Evolutionary conservation across 352 stramenopile genomes (phyloP).

Genomic region (Phytophthora uliginosa): DNA sequence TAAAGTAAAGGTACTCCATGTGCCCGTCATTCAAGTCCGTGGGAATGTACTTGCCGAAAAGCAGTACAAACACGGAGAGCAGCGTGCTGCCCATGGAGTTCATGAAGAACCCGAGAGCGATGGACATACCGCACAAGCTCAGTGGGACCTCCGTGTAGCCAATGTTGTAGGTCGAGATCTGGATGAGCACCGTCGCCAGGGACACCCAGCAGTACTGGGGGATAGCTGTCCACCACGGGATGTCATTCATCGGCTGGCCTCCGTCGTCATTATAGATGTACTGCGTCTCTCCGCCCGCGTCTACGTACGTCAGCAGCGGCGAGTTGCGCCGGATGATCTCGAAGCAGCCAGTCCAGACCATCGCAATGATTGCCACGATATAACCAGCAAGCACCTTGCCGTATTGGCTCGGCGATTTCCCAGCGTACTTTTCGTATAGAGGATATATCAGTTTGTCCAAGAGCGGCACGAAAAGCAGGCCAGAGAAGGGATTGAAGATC

Average conservation of each 20-base stretch:
- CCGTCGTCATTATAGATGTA: conserved; percentile 36
- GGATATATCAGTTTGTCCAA: conserved; percentile 53
- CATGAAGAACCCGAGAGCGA: conserved; percentile 33
- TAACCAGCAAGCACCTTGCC: conserved; percentile 51
- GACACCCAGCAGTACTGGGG: conserved; percentile 31
- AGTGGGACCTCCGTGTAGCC: conserved; percentile 29
- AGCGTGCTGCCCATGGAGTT: conserved; percentile 34
- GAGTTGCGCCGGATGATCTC: conserved; percentile 50
- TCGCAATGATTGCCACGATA: conserved; percentile 43
- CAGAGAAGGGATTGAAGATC: conserved; percentile 54
- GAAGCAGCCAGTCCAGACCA: conserved; percentile 52
- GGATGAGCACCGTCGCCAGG: conserved; percentile 29
- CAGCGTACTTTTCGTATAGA: conserved; percentile 46
- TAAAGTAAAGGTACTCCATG: conserved; percentile 60
- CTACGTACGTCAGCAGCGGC: conserved; percentile 29
- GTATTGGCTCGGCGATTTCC: conserved; percentile 50
- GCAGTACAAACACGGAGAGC: conserved; percentile 26
- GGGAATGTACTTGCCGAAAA: conserved; percentile 31
- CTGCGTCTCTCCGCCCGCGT: conserved; percentile 27
- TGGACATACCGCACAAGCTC: conserved; percentile 30
- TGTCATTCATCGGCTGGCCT: conserved; percentile 27
- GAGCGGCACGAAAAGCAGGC: conserved; percentile 55
- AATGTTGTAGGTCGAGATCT: conserved; percentile 38
- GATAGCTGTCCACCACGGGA: conserved; percentile 27
- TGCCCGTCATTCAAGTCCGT: conserved; percentile 66